phyloP scores from a whole-genome alignment of 2,329 filamentous ascomycete species.

The Pezicula neosporulosa region DNA sequence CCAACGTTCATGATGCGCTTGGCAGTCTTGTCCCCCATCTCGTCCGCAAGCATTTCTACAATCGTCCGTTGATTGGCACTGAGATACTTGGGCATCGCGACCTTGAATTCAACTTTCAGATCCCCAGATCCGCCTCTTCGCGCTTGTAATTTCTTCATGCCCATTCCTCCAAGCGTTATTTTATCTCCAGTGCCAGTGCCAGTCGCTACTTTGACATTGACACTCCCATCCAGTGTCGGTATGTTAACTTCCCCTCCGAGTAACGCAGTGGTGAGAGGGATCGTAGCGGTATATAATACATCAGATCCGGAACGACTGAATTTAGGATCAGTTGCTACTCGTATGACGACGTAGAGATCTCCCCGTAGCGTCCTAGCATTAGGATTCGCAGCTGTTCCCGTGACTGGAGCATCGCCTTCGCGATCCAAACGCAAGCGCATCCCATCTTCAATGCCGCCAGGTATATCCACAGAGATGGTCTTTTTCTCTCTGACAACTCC shows the following conservation, averaged over 20 bases:
- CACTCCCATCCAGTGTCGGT: slow-evolving; percentile 85
- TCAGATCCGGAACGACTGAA: slow-evolving; percentile 87
- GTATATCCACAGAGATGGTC: slow-evolving; percentile 86
- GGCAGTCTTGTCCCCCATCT: slow-evolving; percentile 89
- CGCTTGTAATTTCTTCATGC: slow-evolving; percentile 81
- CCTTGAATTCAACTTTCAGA: slow-evolving; percentile 89
- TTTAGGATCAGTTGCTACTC: slow-evolving; percentile 83
- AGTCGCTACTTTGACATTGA: slow-evolving; percentile 86
- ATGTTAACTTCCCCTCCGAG: slow-evolving; percentile 87
- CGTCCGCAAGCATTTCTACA: slow-evolving; percentile 92
- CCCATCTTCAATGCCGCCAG: slow-evolving; percentile 91
- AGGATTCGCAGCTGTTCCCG: slow-evolving; percentile 63
- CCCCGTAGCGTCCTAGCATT: slow-evolving; percentile 67
- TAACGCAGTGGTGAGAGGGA: slow-evolving; percentile 89
- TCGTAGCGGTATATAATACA: slow-evolving; percentile 85
- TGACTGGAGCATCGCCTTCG: slow-evolving; percentile 82
- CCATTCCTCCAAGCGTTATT: slow-evolving; percentile 84
- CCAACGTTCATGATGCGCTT: slow-evolving; percentile 88
- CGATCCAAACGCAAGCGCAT: slow-evolving; percentile 85
- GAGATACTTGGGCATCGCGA: slow-evolving; percentile 92
- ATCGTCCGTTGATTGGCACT: slow-evolving; percentile 88
- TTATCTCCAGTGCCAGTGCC: slow-evolving; percentile 91
- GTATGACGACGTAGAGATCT: slow-evolving; percentile 88
- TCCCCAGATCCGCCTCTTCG: slow-evolving; percentile 72
- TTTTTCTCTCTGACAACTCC: slow-evolving; percentile 82